phyloP scores from a whole-genome alignment of 768 basidiomycete species.

The Sarcomyxa edulis region DNA sequence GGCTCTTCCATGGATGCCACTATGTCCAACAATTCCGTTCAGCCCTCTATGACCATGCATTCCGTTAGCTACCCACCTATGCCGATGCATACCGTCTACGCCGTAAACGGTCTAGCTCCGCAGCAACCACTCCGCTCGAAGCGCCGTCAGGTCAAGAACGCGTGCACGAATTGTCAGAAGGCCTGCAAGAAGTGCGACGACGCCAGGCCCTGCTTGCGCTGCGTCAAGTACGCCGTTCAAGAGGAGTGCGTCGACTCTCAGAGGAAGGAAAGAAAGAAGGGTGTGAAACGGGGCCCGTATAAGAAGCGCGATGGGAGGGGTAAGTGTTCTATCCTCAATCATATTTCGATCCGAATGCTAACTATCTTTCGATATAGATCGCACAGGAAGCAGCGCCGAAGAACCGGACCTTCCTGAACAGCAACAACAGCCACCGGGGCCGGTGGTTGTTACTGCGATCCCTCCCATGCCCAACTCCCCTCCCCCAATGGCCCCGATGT shows the following conservation, averaged over 20 bases:
- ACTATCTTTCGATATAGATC: conserved; percentile 35
- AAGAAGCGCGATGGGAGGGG: conserved; percentile 94
- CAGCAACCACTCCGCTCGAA: conserved; percentile 59
- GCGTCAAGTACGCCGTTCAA: conserved; percentile 83
- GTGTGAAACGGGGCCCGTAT: conserved; percentile 84
- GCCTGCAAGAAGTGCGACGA: conserved; percentile 92
- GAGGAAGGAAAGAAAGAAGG: conserved; percentile 89
- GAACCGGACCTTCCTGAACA: conserved; percentile 31
- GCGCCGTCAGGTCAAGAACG: conserved; percentile 87
- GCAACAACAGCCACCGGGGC: conserved; percentile 35
- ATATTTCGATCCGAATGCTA: conserved; percentile 17
- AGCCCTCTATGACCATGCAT: conserved; percentile 33
- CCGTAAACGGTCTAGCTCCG: conserved; percentile 41
- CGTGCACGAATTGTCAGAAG: conserved; percentile 87
- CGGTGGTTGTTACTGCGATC: conserved; percentile 34
- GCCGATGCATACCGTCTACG: conserved; percentile 70
- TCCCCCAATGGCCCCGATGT: conserved; percentile 45
- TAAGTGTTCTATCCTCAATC: conserved; percentile 39
- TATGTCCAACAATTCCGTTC: conserved; percentile 24
- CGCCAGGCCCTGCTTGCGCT: conserved; percentile 87
- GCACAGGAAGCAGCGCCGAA: conserved; percentile 53
- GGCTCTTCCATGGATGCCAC: conserved; percentile 29
- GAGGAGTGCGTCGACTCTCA: conserved; percentile 89
- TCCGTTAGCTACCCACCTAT: conserved; percentile 45
- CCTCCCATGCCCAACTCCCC: conserved; percentile 46